These are phyloP conservation scores for Arctium lappa DNA, from an alignment of 129 eudicot genomes.

Conservation along the genomic window DNA sequence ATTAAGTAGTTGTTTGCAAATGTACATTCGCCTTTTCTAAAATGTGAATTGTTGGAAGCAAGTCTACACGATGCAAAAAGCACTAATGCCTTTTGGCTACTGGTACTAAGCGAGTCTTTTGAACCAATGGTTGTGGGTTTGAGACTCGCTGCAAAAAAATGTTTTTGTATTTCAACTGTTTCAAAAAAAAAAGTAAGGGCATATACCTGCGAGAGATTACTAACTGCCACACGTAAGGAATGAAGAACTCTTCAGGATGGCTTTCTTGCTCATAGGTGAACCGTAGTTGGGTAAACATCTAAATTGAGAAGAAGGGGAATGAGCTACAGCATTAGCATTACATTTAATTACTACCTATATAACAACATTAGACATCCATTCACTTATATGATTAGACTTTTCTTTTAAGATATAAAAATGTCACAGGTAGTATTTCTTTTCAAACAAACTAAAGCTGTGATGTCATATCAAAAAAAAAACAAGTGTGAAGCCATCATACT, in stretches of 20 bases:
- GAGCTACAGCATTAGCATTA: not conserved
- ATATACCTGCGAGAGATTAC: constrained; percentile 69
- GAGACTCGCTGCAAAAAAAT: not conserved
- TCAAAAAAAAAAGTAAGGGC: not conserved
- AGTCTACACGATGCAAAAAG: not conserved
- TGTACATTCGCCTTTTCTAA: not conserved
- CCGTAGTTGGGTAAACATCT: constrained; percentile 86
- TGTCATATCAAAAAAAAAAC: not conserved
- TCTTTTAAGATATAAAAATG: not conserved
- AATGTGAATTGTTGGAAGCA: not conserved
- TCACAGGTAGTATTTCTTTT: not conserved
- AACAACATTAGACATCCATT: not conserved
- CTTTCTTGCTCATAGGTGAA: constrained; percentile 98
- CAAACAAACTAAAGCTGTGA: not conserved
- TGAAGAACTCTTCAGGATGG: constrained; percentile 96
- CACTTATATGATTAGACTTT: not conserved
- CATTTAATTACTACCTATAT: not conserved
- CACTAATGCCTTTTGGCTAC: not conserved
- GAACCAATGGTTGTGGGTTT: constrained; percentile 1
- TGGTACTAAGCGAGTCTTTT: constrained; percentile 6
- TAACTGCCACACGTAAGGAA: constrained; percentile 97
- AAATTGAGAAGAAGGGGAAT: not conserved
- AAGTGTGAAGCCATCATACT: not conserved
- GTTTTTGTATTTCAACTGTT: not conserved
- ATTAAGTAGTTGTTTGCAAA: not conserved